A percentile compares a stretch with the other conserved stretches of the same genome.
phyloP scores from a whole-genome alignment of 2,329 filamentous ascomycete genomes.

The Beauveria caledonica region DNA sequence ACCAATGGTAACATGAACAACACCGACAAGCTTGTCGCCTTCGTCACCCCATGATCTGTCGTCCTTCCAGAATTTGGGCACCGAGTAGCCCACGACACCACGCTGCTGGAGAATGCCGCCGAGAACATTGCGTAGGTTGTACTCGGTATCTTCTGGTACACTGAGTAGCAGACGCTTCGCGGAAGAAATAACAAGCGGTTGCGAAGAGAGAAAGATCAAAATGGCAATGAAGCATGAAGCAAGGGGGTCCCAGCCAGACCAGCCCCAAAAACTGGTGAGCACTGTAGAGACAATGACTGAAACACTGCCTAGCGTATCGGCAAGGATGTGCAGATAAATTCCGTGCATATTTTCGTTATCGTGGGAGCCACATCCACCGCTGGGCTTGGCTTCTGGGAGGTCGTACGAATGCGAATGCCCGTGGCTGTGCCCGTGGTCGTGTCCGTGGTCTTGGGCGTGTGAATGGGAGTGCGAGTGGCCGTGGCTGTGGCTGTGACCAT shows the following conservation, averaged over 20 bases:
- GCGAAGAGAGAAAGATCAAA: constrained; percentile 85
- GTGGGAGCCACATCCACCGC: constrained; percentile 38
- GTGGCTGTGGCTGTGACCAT: constrained; percentile 31
- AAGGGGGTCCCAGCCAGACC: constrained; percentile 90
- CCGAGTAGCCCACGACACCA: constrained; percentile 78
- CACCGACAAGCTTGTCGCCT: constrained; percentile 58
- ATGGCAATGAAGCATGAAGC: constrained; percentile 90
- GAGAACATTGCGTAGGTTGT: constrained; percentile 76
- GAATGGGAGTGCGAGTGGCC: constrained; percentile 29
- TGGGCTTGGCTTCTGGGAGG: constrained; percentile 29
- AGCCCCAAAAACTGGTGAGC: constrained; percentile 78
- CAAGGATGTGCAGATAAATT: constrained; percentile 91
- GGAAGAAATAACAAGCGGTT: constrained; percentile 78
- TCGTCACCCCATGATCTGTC: constrained; percentile 45
- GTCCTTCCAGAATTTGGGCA: constrained; percentile 88
- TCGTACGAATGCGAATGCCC: constrained; percentile 29
- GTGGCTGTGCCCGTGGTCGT: constrained; percentile 30
- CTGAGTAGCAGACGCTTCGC: constrained; percentile 78
- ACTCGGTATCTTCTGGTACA: constrained; percentile 78
- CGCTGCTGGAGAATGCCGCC: constrained; percentile 74
- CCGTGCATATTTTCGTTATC: constrained; percentile 97
- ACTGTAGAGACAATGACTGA: constrained; percentile 90
- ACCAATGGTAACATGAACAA: constrained; percentile 77
- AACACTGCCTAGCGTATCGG: constrained; percentile 87
- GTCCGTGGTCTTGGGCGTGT: constrained; percentile 34